These are phyloP conservation scores for Mrakia hoshinonis DNA, from an alignment of 768 basidiomycete species.

Conservation along the genomic window DNA sequence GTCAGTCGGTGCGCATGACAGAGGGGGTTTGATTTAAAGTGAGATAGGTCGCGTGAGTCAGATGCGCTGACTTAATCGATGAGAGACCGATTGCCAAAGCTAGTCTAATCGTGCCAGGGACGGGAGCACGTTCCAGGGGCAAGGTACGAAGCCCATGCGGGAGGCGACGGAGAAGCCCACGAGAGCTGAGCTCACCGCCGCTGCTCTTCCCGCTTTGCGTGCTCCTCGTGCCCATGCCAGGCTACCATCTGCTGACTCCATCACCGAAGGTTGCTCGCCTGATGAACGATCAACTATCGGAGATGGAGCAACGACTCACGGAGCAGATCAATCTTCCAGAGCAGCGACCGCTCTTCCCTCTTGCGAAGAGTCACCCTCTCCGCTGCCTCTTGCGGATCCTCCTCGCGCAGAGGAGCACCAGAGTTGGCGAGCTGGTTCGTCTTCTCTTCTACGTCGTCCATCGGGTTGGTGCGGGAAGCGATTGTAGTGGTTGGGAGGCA, in stretches of 20 bases:
- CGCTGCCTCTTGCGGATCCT: no score
- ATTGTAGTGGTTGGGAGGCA: no score
- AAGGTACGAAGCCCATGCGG: neutral
- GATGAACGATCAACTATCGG: neutral
- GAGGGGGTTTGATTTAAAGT: no score
- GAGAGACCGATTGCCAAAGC: neutral
- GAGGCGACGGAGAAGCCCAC: no score
- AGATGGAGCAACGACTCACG: neutral
- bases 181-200: no score
- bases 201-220: neutral
- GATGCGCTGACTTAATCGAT: neutral
- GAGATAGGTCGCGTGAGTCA: no score
- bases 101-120: neutral
- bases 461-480: no score
- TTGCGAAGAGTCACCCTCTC: no score
- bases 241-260: neutral
- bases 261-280: neutral
- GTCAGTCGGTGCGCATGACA: neutral
- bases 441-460: no score
- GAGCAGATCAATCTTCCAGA: constrained; percentile 25
- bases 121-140: neutral
- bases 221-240: neutral
- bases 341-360: neutral
- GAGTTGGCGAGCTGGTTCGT: no score
- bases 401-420: no score